A percentile compares a stretch with the other conserved stretches of the same genome.
These are phyloP conservation scores for Cryphonectria nitschkei DNA, from an alignment of 2,329 filamentous ascomycete genomes.

Conservation along the genomic window DNA sequence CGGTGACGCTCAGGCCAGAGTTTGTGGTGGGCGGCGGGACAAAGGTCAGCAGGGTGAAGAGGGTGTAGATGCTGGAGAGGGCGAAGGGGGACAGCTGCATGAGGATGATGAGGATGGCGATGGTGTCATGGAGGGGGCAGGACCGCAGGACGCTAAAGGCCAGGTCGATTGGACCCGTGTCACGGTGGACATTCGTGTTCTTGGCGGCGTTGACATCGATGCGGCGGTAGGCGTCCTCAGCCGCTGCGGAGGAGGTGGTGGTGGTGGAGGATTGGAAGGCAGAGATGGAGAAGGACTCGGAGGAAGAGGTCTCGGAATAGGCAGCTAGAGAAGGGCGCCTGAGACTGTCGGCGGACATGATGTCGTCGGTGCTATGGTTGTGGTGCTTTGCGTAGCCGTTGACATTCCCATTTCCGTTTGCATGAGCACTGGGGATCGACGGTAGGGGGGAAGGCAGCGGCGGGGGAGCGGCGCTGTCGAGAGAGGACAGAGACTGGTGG, in stretches of 20 bases:
- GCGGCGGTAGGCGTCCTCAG: conserved; percentile 59
- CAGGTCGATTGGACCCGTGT: conserved; percentile 74
- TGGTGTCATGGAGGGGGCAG: conserved; percentile 90
- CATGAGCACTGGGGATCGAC: conserved; percentile 34
- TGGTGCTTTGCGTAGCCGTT: conserved; percentile 41
- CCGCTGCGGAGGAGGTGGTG: conserved; percentile 17
- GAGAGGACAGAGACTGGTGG: conserved; percentile 29
- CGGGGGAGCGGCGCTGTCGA: conserved; percentile 33
- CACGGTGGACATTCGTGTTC: conserved; percentile 69
- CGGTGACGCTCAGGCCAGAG: conserved; percentile 80
- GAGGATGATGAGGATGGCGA: conserved; percentile 94
- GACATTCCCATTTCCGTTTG: conserved; percentile 31
- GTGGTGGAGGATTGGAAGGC: conserved; percentile 30
- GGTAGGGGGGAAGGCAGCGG: conserved; percentile 35
- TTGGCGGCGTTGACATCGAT: conserved; percentile 74
- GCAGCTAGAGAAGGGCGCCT: conserved; percentile 55
- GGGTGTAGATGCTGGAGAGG: conserved; percentile 84
- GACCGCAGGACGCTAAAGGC: conserved; percentile 86
- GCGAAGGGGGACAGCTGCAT: conserved; percentile 89
- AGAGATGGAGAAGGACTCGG: conserved; percentile 31
- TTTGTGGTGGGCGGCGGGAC: conserved; percentile 81
- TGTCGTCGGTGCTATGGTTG: conserved; percentile 44
- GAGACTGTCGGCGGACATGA: conserved; percentile 44
- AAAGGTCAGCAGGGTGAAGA: conserved; percentile 92
- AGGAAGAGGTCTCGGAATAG: conserved; percentile 42